These are phyloP conservation scores for Arabidopsis arenosa DNA, from an alignment of 345 rosid species.

Conservation along the genomic window DNA sequence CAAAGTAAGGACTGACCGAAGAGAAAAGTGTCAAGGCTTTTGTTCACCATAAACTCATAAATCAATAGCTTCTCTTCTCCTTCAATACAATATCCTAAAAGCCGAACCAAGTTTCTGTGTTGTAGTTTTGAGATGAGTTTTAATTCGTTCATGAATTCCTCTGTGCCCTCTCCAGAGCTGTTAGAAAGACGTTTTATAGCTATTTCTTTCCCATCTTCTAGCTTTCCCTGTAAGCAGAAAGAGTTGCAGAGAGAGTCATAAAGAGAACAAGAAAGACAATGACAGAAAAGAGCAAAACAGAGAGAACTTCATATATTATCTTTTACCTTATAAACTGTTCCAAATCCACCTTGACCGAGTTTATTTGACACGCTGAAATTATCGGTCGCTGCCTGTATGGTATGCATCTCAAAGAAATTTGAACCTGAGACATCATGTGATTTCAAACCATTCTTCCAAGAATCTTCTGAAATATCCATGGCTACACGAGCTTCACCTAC, in stretches of 20 bases:
- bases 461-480: constrained; percentile 3
- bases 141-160: constrained; percentile 53
- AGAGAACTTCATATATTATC: neutral
- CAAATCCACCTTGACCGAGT: constrained; percentile 42
- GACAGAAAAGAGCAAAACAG: neutral
- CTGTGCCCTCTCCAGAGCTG: constrained; percentile 51
- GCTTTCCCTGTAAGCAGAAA: constrained; percentile 46
- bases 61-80: constrained; percentile 34
- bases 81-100: constrained; percentile 59
- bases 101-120: constrained; percentile 65
- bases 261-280: neutral
- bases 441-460: constrained; percentile 16
- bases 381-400: constrained; percentile 15
- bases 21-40: constrained; percentile 30
- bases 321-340: constrained; percentile 38
- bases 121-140: constrained; percentile 58
- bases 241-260: constrained; percentile 5
- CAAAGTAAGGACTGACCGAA: constrained; percentile 46
- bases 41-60: constrained; percentile 51
- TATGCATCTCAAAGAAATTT: constrained; percentile 23
- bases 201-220: constrained; percentile 47
- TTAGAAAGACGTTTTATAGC: constrained; percentile 56
- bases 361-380: constrained; percentile 24
- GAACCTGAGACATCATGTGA: constrained; percentile 24
- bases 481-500: constrained; percentile 19